Base-by-base conservation (phyloP, 2,329 filamentous ascomycete species). In the Tothia fuscella region DNA sequence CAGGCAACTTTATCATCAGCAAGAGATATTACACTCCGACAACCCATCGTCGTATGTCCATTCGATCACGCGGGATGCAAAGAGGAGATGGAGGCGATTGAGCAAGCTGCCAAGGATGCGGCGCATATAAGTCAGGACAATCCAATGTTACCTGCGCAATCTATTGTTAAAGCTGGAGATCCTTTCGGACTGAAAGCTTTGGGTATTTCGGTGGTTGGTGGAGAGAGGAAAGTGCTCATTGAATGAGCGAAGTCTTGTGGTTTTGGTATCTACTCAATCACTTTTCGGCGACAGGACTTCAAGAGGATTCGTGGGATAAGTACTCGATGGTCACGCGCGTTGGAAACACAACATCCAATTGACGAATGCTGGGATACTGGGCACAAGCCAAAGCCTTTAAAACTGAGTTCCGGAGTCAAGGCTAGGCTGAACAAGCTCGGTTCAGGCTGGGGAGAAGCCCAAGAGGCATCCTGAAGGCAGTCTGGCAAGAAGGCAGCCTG, bases 31-130 rank as follows among this genome's bases (percentile, higher is more conserved):
- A 71, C 78, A 22, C 71, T 96, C 32, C 78, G 89, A 41, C 85
- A 96, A 61, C 87, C 86, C 4, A 95, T 98, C 44, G 86, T 96
- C 25, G 91, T 96, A 39, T 96, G 89, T 54, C 89, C 91, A 0
- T 77, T 95, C 47, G 91, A 98, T 56, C 86, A 95, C 55, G 85
- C 93, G 50, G 84, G 82, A 13, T 98, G 91, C 65, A 95, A 93
- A 60, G 88, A 95, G 57, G 91, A 96, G 64, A 95, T 98, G 86
- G 88, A 94, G 53, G 88, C 88, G 28, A 96, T 98, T 48, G 88
- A 95, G 57, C 86, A 94, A 62, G 84, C 91, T 1, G 91, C 91
- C 32, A 89, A 88, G 60, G 89, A 96, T 52, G 89, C 91, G 2
- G 82, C 84, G 13, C 78, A 83, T 47, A 80, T 96, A 46, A 86